Evolutionary conservation across 768 basidiomycete genomes (phyloP).

Genomic region (Leccinum truebloodii): DNA sequence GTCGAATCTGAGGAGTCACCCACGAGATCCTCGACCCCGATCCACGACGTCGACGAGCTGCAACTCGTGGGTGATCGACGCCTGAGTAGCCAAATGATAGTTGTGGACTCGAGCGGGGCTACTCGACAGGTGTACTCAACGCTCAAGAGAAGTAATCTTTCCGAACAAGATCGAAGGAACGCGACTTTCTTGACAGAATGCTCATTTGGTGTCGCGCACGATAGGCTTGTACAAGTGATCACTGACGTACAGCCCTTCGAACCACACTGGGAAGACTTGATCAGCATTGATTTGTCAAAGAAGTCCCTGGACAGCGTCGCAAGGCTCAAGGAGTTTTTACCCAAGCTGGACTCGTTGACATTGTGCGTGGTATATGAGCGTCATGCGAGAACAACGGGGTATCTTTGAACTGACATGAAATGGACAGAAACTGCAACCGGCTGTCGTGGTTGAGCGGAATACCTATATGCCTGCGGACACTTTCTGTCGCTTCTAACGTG

Average conservation of each 20-base stretch:
- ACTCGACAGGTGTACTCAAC: conserved; percentile 47
- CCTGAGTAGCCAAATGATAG: conserved; percentile 35
- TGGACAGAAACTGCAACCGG: conserved; percentile 65
- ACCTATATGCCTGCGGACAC: conserved; percentile 67
- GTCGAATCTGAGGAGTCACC: conserved; percentile 52
- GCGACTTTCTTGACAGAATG: conserved; percentile 91
- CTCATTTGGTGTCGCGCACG: conserved; percentile 93
- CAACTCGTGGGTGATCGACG: conserved; percentile 47
- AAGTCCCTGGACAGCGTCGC: conserved; percentile 66
- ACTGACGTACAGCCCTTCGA: conserved; percentile 95
- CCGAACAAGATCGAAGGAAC: conserved; percentile 39
- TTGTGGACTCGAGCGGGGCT: conserved; percentile 23
- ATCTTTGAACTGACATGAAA: conserved; percentile 18
- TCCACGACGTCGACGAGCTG: conserved; percentile 47
- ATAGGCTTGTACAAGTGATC: conserved; percentile 86
- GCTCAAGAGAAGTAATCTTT: conserved; percentile 41
- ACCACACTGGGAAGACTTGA: conserved; percentile 88
- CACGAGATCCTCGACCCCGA: conserved; percentile 51
- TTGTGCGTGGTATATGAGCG: conserved; percentile 55
- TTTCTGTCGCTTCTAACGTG: conserved; percentile 78
- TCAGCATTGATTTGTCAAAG: conserved; percentile 65
- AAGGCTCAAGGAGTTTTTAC: conserved; percentile 86
- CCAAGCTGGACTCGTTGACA: conserved; percentile 69
- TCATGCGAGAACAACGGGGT: conserved; percentile 3
- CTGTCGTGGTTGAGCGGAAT: conserved; percentile 81